A percentile compares a stretch with the other conserved stretches of the same genome.
Evolutionary conservation across 2,329 filamentous ascomycete species (phyloP).

Genomic region (Diaporthe vexans): DNA sequence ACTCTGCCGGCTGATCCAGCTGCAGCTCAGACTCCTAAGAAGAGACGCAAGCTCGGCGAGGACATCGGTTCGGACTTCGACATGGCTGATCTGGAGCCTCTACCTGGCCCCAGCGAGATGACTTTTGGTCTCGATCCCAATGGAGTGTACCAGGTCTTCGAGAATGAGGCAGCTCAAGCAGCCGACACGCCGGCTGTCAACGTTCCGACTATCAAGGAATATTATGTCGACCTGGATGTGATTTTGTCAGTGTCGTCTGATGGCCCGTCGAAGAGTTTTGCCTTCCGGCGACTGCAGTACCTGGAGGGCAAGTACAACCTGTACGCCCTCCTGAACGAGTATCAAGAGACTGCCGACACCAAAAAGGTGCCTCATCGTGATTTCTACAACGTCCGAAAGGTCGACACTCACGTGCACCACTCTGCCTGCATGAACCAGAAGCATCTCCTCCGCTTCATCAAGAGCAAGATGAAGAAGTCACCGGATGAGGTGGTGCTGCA

Average conservation of each 20-base stretch:
- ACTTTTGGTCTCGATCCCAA: conserved; percentile 84
- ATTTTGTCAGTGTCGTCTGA: conserved; percentile 93
- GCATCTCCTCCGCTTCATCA: conserved; percentile 97
- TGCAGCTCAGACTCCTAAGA: conserved; percentile 58
- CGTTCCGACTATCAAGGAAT: conserved; percentile 94
- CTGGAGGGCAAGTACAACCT: conserved; percentile 97
- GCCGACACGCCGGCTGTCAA: conserved; percentile 79
- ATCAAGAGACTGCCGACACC: conserved; percentile 97
- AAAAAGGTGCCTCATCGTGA: conserved; percentile 98
- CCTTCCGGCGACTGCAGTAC: conserved; percentile 93
- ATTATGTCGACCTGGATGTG: conserved; percentile 93
- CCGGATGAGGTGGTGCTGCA: conserved; percentile 94
- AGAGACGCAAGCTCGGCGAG: conserved; percentile 85
- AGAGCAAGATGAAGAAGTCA: conserved; percentile 99
- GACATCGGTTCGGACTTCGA: conserved; percentile 95
- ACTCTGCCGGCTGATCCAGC: conserved; percentile 55
- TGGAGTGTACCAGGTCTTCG: conserved; percentile 94
- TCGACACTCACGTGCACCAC: conserved; percentile 98
- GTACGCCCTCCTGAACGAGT: conserved; percentile 93
- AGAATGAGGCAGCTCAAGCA: conserved; percentile 73
- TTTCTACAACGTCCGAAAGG: conserved; percentile 99
- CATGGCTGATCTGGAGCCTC: conserved; percentile 80
- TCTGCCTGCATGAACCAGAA: conserved; percentile 99
- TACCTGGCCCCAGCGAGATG: conserved; percentile 79
- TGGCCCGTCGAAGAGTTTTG: conserved; percentile 96